Conservation (phyloP, 768 basidiomycete species). For the Pleurotus giganteus region DNA sequence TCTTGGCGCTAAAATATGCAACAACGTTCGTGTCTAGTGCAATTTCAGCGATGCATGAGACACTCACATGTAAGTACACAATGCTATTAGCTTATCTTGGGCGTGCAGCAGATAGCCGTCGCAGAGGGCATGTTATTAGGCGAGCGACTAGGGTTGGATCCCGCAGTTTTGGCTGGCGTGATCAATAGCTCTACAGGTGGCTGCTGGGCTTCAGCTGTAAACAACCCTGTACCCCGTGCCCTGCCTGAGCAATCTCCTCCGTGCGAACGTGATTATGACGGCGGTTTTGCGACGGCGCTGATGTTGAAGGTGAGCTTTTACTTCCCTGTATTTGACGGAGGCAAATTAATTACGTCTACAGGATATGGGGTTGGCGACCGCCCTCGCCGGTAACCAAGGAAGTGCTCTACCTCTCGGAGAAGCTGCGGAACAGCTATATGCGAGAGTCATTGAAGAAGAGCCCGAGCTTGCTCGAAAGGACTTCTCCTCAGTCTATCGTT, state of each 20-base stretch:
- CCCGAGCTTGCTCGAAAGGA: slow-evolving; percentile 69
- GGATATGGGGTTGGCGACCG: slow-evolving; percentile 83
- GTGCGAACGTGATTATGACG: slow-evolving; percentile 79
- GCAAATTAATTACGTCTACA: slow-evolving; percentile 24
- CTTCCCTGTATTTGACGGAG: slow-evolving; percentile 7
- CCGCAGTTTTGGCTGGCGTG: slow-evolving; percentile 73
- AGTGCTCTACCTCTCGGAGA: slow-evolving; percentile 65
- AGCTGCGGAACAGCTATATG: slow-evolving; percentile 64
- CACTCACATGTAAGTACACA: slow-evolving; percentile 4
- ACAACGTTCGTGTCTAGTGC: slow-evolving; percentile 54
- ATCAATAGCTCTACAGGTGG: slow-evolving; percentile 83
- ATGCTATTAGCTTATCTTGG: slow-evolving; percentile 51
- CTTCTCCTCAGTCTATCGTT: slow-evolving; percentile 79
- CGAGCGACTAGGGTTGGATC: slow-evolving; percentile 74
- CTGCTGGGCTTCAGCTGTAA: slow-evolving; percentile 83
- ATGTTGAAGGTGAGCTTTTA: slow-evolving; percentile 72
- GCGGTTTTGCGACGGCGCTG: slow-evolving; percentile 79
- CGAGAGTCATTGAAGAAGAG: slow-evolving; percentile 44
- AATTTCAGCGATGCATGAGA: neutral
- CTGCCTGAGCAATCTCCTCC: slow-evolving; percentile 73
- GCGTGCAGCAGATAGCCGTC: slow-evolving; percentile 79
- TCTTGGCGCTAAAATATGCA: slow-evolving; percentile 87
- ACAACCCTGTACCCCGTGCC: slow-evolving; percentile 83
- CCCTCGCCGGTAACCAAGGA: slow-evolving; percentile 48
- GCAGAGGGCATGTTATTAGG: slow-evolving; percentile 93